Evolutionary conservation across 139 green algal genomes (phyloP).

Genomic region (Edaphochlamys debaryana): DNA sequence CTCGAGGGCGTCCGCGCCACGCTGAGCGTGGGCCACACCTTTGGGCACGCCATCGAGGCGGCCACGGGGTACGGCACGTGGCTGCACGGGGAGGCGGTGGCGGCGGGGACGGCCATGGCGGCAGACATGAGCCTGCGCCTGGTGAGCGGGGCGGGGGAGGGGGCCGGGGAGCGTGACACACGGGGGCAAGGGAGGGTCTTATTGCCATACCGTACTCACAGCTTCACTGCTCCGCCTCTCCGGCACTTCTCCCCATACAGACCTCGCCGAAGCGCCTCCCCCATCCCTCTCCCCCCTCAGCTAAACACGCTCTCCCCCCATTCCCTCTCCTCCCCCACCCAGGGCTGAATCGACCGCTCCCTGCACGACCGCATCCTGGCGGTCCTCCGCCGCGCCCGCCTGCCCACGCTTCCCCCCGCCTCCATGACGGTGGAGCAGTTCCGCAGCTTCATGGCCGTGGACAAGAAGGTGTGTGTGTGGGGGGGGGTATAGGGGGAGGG

Average conservation of each 20-base stretch:
- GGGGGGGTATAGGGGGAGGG: too few relatives aligned
- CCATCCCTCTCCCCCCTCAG: too few relatives aligned
- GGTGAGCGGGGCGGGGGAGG: constrained; percentile 45
- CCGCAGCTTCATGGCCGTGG: constrained; percentile 91
- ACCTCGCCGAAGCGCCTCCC: too few relatives aligned
- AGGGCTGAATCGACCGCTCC: constrained; percentile 91
- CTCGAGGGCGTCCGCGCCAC: constrained; percentile 90
- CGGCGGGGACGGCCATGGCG: constrained; percentile 95
- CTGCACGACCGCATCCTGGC: constrained; percentile 73
- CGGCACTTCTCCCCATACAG: too few relatives aligned
- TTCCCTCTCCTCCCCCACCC: too few relatives aligned
- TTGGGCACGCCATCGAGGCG: constrained; percentile 98
- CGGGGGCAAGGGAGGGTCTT: too few relatives aligned
- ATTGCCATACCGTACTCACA: too few relatives aligned
- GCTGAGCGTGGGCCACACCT: constrained; percentile 99
- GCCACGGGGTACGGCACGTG: constrained; percentile 66
- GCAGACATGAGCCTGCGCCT: constrained; percentile 91
- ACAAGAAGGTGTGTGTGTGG: constrained; percentile 92
- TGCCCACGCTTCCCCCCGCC: constrained; percentile 78
- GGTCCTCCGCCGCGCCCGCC: constrained; percentile 76
- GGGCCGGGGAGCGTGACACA: background rate
- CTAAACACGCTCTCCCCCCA: too few relatives aligned
- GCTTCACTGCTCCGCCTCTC: too few relatives aligned
- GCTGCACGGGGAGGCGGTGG: constrained; percentile 93
- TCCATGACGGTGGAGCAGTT: constrained; percentile 80